Base-by-base conservation (phyloP, 2,329 filamentous ascomycete genomes). In the Penicillium palitans region DNA sequence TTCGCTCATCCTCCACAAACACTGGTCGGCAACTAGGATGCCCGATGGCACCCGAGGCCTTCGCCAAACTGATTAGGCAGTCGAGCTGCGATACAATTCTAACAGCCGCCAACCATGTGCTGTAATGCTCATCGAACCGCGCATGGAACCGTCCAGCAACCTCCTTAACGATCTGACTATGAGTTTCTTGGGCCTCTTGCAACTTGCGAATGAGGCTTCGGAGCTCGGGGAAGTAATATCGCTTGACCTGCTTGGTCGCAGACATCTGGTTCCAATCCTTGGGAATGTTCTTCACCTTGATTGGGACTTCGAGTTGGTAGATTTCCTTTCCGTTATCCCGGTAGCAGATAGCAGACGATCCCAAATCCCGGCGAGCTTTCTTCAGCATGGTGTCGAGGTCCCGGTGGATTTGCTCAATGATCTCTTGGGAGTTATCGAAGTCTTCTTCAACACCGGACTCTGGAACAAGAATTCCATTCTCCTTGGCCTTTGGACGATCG, bases 181-280 rank as follows among this genome's bases (percentile, higher is more conserved):
- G 95, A 0, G 87, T 95, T 74, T 99, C 95, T 71, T 96, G 93
- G 1, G 92, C 90, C 77, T 99, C 95, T 71, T 96, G 95, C 19
- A 98, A 82, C 66, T 91, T 84, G 50, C 93, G 89, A 24, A 99
- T 92, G 2, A 97, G 84, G 29, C 84, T 82, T 15, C 90, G 89
- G 15, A 98, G 83, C 69, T 96, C 90, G 1, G 87, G 84, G 66
- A 93, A 96, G 78, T 98, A 99, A 80, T 93, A 99, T 0, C 95
- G 89, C 76, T 96, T 97, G 70, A 96, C 90, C 57, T 88, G 87
- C 62, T 89, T 86, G 0, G 95, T 98, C 0, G 93, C 90, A 5
- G 95, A 98, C 92, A 98, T 97, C 71, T 98, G 93, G 62, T 92
- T 88, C 93, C 95, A 99, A 67, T 81, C 85, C 64, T 89, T 89